These are phyloP conservation scores for Castanea sativa DNA, from an alignment of 306 rosid genomes.

Conservation along the genomic window DNA sequence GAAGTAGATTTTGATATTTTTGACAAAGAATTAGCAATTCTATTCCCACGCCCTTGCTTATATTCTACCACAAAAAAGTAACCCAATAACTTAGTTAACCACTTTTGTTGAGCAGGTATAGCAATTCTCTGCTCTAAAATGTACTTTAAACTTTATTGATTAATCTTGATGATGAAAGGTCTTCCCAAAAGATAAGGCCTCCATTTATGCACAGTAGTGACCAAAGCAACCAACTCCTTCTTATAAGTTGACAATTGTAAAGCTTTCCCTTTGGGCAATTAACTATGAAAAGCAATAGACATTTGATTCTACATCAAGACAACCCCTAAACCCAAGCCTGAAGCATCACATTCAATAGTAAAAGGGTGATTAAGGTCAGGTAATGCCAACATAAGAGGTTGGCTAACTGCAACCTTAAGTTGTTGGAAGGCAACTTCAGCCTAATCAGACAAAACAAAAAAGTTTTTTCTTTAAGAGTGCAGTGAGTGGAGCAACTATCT, in stretches of 20 bases:
- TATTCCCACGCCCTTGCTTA: too few relatives aligned
- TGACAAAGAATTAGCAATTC: too few relatives aligned
- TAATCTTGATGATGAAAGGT: not conserved
- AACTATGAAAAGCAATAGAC: not conserved
- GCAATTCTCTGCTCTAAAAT: not conserved
- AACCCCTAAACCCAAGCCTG: not conserved
- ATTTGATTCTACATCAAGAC: not conserved
- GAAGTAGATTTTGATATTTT: too few relatives aligned
- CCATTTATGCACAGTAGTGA: not conserved
- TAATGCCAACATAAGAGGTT: not conserved
- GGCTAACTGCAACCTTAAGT: too few relatives aligned
- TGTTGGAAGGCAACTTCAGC: too few relatives aligned
- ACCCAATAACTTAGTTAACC: not conserved
- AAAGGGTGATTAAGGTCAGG: not conserved
- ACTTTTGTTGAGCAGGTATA: not conserved
- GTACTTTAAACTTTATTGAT: not conserved
- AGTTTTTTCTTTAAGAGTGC: not conserved
- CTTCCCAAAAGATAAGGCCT: not conserved
- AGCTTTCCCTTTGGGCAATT: too few relatives aligned
- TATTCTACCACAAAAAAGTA: too few relatives aligned
- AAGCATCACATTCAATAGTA: not conserved
- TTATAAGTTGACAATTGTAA: not conserved
- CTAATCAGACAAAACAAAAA: accelerated
- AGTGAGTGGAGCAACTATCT: too few relatives aligned
- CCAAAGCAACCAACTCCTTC: not conserved